These are phyloP conservation scores for Carex cristatella DNA, from an alignment of 176 grass and related monocot species.

Conservation along the genomic window DNA sequence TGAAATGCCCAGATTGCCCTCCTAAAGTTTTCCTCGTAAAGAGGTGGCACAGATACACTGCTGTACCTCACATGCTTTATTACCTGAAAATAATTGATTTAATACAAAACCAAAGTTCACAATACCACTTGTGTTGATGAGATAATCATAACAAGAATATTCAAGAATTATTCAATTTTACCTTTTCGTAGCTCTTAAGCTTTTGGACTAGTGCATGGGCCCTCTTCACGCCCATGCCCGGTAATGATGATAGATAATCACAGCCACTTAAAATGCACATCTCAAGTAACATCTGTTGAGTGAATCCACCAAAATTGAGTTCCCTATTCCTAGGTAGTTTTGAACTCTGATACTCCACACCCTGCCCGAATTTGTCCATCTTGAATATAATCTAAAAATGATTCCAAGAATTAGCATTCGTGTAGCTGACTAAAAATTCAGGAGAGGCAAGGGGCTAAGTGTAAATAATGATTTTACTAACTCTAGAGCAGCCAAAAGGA, in stretches of 20 bases:
- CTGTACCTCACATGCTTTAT: slow-evolving; percentile 77
- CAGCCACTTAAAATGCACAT: slow-evolving; percentile 99
- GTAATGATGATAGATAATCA: slow-evolving; percentile 88
- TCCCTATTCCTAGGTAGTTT: slow-evolving; percentile 65
- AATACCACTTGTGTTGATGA: neutral
- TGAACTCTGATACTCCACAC: slow-evolving; percentile 70
- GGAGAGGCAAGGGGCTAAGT: slow-evolving; percentile 1
- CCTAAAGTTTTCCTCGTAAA: slow-evolving; percentile 82
- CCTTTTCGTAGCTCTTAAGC: slow-evolving; percentile 79
- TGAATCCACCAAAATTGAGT: slow-evolving; percentile 78
- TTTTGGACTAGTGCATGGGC: slow-evolving; percentile 80
- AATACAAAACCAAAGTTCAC: neutral
- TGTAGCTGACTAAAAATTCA: neutral
- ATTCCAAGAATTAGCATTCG: slow-evolving; percentile 15
- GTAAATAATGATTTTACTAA: slow-evolving; percentile 35
- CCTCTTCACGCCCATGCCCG: slow-evolving; percentile 93
- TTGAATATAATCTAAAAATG: slow-evolving; percentile 92
- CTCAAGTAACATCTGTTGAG: slow-evolving; percentile 85
- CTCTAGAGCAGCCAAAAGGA: slow-evolving; percentile 96
- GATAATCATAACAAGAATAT: neutral
- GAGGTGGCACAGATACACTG: slow-evolving; percentile 60
- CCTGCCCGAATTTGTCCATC: slow-evolving; percentile 98
- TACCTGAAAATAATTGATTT: slow-evolving; percentile 58
- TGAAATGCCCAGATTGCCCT: slow-evolving; percentile 88
- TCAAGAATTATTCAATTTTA: slow-evolving; percentile 26